These are phyloP conservation scores for Conticribra guillardii DNA, from an alignment of 108 stramenopile genomes.

Conservation along the genomic window DNA sequence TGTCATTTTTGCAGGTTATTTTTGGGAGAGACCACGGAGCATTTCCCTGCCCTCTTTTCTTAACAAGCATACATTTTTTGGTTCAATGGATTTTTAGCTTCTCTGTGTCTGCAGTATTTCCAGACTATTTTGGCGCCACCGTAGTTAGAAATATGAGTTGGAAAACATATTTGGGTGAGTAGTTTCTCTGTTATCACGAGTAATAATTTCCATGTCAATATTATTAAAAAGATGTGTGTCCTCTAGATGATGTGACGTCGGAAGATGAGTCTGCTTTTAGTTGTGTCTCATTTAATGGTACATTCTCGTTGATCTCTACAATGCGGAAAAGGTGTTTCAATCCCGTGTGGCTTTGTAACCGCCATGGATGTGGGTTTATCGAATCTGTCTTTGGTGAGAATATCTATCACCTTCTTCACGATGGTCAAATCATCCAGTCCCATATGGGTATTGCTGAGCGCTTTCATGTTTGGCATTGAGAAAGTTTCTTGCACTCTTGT, in stretches of 20 bases:
- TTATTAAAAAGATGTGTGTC: not conserved
- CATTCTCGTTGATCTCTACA: not conserved
- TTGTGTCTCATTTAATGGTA: not conserved
- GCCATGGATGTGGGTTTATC: constrained; percentile 80
- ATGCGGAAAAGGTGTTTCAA: constrained; percentile 39
- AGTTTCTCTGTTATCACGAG: not conserved
- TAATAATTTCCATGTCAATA: not conserved
- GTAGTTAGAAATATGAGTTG: constrained; percentile 73
- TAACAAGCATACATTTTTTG: constrained; percentile 84
- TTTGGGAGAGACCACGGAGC: constrained; percentile 72
- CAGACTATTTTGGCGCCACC: constrained; percentile 63
- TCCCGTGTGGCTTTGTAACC: constrained; percentile 87
- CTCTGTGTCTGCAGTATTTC: constrained; percentile 54
- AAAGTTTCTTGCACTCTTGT: constrained; percentile 77
- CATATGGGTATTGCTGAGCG: constrained; percentile 83
- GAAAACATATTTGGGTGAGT: constrained; percentile 59
- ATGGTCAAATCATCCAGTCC: constrained; percentile 90
- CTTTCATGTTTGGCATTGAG: constrained; percentile 83
- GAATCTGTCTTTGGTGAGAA: constrained; percentile 79
- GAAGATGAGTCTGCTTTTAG: no score
- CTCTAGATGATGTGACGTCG: no score
- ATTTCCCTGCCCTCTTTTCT: constrained; percentile 86
- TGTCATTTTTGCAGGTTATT: constrained; percentile 46
- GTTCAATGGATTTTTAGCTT: constrained; percentile 83
- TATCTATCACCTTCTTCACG: constrained; percentile 87